phyloP scores from a whole-genome alignment of 2,329 filamentous ascomycete species.

The Ramichloridium luteum region DNA sequence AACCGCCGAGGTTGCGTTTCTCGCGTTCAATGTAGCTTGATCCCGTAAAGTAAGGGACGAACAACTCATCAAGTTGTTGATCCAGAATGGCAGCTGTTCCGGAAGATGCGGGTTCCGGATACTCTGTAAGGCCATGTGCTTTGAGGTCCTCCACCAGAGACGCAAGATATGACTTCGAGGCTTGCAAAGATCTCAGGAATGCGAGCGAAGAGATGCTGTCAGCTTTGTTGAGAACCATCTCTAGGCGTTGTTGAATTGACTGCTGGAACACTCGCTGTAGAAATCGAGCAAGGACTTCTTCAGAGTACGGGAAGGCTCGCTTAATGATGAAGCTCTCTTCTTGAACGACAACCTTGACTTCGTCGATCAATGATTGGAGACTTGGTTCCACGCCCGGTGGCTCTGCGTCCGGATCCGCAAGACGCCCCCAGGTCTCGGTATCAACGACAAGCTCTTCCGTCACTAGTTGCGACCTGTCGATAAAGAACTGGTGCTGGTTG shows the following conservation, averaged over 20 bases:
- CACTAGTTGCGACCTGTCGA: constrained; percentile 84
- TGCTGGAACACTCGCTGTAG: constrained; percentile 95
- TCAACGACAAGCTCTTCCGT: constrained; percentile 72
- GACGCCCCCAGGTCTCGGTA: constrained; percentile 66
- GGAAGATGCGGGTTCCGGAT: constrained; percentile 80
- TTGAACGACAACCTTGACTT: constrained; percentile 90
- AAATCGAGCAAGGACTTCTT: constrained; percentile 85
- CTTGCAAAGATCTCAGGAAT: constrained; percentile 81
- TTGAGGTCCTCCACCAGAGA: constrained; percentile 85
- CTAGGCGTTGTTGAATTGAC: constrained; percentile 88
- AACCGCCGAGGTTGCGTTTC: constrained; percentile 58
- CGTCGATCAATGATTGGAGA: constrained; percentile 81
- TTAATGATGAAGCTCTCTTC: constrained; percentile 97
- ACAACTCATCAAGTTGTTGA: constrained; percentile 54
- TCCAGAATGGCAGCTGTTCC: constrained; percentile 64
- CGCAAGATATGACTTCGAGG: constrained; percentile 79
- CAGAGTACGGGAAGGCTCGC: constrained; percentile 88
- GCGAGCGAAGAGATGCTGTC: constrained; percentile 82
- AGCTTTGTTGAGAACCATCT: constrained; percentile 92
- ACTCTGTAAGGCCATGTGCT: constrained; percentile 83
- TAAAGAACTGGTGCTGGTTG: constrained; percentile 99
- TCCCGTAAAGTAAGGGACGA: constrained; percentile 53
- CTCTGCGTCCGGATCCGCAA: constrained; percentile 89
- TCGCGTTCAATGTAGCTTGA: constrained; percentile 55
- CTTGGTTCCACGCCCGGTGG: constrained; percentile 85